Evolutionary conservation across 2,329 filamentous ascomycete genomes (phyloP).

Genomic region (Talaromyces sp.): DNA sequence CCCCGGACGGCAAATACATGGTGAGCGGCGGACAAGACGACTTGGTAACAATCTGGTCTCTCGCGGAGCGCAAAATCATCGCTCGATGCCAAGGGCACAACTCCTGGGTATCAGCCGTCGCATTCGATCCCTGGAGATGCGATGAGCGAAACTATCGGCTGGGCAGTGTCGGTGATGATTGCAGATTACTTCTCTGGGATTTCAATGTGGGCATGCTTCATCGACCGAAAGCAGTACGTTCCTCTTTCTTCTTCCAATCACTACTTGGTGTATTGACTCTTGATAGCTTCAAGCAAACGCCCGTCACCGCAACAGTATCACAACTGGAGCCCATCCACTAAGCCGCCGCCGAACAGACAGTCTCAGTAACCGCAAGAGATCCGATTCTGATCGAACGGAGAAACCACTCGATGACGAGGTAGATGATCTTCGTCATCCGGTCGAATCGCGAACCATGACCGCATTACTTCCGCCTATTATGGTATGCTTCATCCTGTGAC

Average conservation of each 20-base stretch:
- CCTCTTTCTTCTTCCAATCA: constrained; percentile 14
- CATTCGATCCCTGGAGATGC: constrained; percentile 95
- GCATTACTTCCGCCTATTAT: constrained; percentile 88
- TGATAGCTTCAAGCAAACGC: constrained; percentile 34
- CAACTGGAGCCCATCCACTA: constrained; percentile 34
- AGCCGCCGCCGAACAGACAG: constrained; percentile 62
- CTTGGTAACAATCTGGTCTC: constrained; percentile 90
- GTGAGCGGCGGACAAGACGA: constrained; percentile 95
- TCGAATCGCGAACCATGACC: constrained; percentile 79
- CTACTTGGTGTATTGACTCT: constrained; percentile 5
- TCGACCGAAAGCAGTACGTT: constrained; percentile 75
- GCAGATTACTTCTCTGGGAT: constrained; percentile 88
- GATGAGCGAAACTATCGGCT: constrained; percentile 95
- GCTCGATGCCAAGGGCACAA: constrained; percentile 93
- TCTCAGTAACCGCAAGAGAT: constrained; percentile 60
- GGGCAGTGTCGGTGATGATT: constrained; percentile 92
- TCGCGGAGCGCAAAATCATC: constrained; percentile 77
- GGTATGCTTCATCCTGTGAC: constrained; percentile 51
- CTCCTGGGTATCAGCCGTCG: constrained; percentile 89
- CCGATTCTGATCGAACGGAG: constrained; percentile 64
- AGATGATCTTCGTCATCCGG: constrained; percentile 66
- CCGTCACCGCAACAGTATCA: constrained; percentile 39
- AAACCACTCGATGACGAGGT: constrained; percentile 47
- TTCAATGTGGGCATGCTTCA: constrained; percentile 97
- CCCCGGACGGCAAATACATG: constrained; percentile 92